Conservation (phyloP, 371 early-diverging fungal genomes). For the Gilbertella persicaria region DNA sequence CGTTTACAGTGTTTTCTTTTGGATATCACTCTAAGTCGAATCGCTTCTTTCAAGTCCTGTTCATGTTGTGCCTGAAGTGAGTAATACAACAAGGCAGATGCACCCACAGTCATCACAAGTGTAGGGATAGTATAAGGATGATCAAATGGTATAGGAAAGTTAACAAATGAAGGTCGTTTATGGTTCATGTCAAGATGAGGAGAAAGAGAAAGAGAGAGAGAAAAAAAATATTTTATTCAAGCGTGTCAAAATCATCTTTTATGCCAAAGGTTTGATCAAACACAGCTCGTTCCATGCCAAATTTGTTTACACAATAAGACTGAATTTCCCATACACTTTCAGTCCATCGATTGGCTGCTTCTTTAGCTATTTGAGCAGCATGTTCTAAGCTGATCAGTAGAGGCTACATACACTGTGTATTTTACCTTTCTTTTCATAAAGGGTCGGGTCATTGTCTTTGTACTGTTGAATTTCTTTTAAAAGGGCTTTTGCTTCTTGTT, state of each 20-base stretch:
- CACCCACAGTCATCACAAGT: conserved; percentile 36
- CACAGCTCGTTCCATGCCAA: conserved; percentile 66
- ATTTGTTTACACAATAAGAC: conserved; percentile 79
- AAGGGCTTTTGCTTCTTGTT: conserved; percentile 39
- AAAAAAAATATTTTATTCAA: background rate
- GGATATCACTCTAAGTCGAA: conserved; percentile 35
- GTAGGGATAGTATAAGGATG: conserved; percentile 50
- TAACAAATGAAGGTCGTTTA: conserved; percentile 47
- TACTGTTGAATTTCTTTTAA: conserved; percentile 61
- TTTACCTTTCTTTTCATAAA: conserved; percentile 67
- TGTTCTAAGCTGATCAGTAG: conserved; percentile 47
- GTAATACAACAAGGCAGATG: conserved; percentile 46
- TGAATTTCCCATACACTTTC: conserved; percentile 92
- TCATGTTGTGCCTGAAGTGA: conserved; percentile 44
- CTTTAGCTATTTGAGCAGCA: conserved; percentile 61
- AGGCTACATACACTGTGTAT: too few species aligned
- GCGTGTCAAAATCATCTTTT: conserved; percentile 76
- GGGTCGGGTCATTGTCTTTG: conserved; percentile 77
- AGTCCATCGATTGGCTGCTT: conserved; percentile 90
- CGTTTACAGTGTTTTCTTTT: conserved; percentile 35
- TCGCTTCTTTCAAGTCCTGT: conserved; percentile 45
- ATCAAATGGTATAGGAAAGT: conserved; percentile 58
- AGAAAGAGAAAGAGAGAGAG: too few species aligned
- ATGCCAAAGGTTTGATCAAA: conserved; percentile 81
- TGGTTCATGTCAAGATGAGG: too few species aligned